Evolutionary conservation across 208 protist genomes (phyloP).

Genomic region (Polymyxa betae): DNA sequence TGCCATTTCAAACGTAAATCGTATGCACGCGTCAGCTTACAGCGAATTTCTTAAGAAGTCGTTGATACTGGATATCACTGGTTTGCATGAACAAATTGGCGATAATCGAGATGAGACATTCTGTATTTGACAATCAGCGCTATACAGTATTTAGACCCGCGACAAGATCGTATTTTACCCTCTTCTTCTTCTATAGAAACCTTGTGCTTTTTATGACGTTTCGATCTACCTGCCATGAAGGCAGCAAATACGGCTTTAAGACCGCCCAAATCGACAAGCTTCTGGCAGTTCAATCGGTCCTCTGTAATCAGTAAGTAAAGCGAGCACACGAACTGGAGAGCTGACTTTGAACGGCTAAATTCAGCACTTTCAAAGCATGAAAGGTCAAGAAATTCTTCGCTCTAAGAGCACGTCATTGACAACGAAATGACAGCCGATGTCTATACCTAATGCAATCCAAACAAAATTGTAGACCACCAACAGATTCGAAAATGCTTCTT

Average conservation of each 20-base stretch:
- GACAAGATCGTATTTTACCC: too few species aligned
- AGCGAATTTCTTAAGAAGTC: not conserved
- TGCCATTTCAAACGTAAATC: too few species aligned
- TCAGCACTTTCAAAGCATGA: constrained; percentile 27
- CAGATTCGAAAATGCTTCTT: not conserved
- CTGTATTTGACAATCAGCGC: not conserved
- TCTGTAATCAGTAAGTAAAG: not conserved
- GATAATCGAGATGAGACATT: constrained; percentile 38
- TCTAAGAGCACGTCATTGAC: not conserved
- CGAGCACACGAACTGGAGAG: not conserved
- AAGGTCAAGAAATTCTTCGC: not conserved
- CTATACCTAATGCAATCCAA: constrained; percentile 21
- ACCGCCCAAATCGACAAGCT: not conserved
- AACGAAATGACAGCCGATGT: not conserved
- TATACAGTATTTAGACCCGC: not conserved
- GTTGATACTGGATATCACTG: constrained; percentile 25
- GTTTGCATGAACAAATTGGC: constrained; percentile 18
- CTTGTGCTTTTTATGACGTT: constrained; percentile 49
- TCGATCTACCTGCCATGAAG: constrained; percentile 9
- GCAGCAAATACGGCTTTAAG: constrained; percentile 34
- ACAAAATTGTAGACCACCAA: not conserved
- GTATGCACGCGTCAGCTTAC: too few species aligned
- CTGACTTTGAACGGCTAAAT: constrained; percentile 4
- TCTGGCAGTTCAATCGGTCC: not conserved
- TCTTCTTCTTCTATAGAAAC: constrained; percentile 32